Conservation (phyloP, 257 asterid genomes). For the Hygrophila difformis region DNA sequence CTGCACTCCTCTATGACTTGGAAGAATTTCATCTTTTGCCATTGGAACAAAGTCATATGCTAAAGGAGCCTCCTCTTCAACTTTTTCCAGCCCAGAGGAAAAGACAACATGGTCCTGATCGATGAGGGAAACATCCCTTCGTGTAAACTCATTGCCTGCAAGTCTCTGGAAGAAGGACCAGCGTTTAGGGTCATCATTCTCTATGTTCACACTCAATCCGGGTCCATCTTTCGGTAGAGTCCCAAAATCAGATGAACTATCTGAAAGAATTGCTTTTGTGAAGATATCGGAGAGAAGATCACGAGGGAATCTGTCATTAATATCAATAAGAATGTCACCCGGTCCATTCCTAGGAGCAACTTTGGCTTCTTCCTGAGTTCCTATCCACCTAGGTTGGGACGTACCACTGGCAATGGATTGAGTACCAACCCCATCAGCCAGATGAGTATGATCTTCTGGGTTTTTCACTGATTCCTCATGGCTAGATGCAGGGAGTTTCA, state of each 20-base stretch:
- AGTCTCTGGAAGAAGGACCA: conserved; percentile 93
- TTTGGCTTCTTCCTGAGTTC: conserved; percentile 31
- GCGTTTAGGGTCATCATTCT: conserved; percentile 79
- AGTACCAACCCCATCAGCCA: conserved; percentile 26
- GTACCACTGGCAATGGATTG: conserved; percentile 29
- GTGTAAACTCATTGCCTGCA: conserved; percentile 75
- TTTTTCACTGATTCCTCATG: conserved; percentile 28
- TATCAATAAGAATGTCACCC: conserved; percentile 81
- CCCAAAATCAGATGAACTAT: conserved; percentile 39
- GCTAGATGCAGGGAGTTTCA: conserved; percentile 26
- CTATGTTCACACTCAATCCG: conserved; percentile 73
- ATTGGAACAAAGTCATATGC: conserved; percentile 48
- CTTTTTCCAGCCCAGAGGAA: conserved; percentile 46
- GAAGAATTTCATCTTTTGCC: conserved; percentile 32
- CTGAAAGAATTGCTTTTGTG: conserved; percentile 63
- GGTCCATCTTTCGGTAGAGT: conserved; percentile 55
- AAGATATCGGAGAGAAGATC: conserved; percentile 84
- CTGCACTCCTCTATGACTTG: conserved; percentile 29
- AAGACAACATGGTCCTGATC: conserved; percentile 77
- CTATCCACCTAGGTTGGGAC: conserved; percentile 32
- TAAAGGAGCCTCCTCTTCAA: conserved; percentile 50
- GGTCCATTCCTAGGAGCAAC: conserved; percentile 46
- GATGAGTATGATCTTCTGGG: conserved; percentile 37
- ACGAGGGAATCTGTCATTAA: conserved; percentile 86
- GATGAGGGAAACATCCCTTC: conserved; percentile 76